Conservation (phyloP, 1,139 yeast genomes). For the Ogataea hybrid region DNA sequence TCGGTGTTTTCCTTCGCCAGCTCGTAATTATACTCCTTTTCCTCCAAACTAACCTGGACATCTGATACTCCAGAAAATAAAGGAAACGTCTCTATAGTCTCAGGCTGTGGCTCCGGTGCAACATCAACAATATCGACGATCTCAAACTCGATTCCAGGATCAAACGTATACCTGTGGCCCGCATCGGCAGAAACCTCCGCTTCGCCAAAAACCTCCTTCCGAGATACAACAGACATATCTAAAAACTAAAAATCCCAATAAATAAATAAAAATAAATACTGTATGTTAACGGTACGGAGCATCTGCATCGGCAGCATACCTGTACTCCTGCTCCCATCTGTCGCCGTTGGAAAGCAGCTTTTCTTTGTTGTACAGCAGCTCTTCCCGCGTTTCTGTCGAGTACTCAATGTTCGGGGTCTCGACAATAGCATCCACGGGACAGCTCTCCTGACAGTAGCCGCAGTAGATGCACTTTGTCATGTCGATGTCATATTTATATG, state of each 20-base stretch:
- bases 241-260: constrained; percentile 1
- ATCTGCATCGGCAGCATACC: constrained; percentile 84
- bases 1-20: constrained; percentile 35
- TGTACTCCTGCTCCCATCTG: constrained; percentile 93
- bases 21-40: constrained; percentile 41
- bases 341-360: constrained; percentile 87
- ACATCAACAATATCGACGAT: constrained; percentile 47
- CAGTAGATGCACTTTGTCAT: constrained; percentile 95
- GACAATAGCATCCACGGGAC: constrained; percentile 94
- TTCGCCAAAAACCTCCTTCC: constrained; percentile 36
- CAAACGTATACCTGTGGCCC: not conserved
- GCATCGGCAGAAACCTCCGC: not conserved
- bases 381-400: constrained; percentile 86
- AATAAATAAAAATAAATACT: constrained; percentile 14
- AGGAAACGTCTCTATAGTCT: constrained; percentile 14
- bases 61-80: constrained; percentile 24
- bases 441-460: constrained; percentile 90
- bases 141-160: constrained; percentile 45
- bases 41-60: constrained; percentile 36
- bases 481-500: constrained; percentile 86
- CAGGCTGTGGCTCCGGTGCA: not conserved
- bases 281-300: constrained; percentile 72
- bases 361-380: constrained; percentile 83
- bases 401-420: constrained; percentile 89
- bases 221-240: constrained; percentile 26